Base-by-base conservation (phyloP, 768 basidiomycete species). In the Boletellus emodensis region DNA sequence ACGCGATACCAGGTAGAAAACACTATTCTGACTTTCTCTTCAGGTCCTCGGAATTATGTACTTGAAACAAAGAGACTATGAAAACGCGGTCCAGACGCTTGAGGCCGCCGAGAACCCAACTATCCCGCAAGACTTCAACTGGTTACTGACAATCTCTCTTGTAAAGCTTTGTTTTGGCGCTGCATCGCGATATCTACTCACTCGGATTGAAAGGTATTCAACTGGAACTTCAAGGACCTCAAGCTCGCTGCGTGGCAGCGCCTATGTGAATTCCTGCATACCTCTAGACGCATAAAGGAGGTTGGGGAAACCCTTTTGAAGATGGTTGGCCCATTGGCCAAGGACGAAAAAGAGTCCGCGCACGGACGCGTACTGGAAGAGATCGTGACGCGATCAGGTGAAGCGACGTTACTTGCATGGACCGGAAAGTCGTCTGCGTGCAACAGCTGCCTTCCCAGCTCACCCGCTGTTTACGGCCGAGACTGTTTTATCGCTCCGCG, bases 91-190 rank as follows among this genome's bases (percentile, higher is more conserved):
- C 15, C 18, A 32, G 4, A 39, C 38, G 5, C 37, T 47, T 13
- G 20, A 33, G 9, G 28, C 8, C n/a, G 38, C 37, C 38, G 32
- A 38, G 26, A 6, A 44, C 5, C 32, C 43, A 3, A 3, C 61
- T 69, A 11, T 88, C 18, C 13, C 32, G 6, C 22, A 33, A 44
- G 20, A 17, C 9, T 26, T 20, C 7, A 20, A 34, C 26, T 18
- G 20, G 11, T 24, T 40, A 22, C 34, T n/a, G 4, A 40, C 46
- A 6, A 48, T 48, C 6, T 48, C 32, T 13, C 17, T 48, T 7
- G 46, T 48, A 24, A 26, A 33, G 39, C 30, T 24, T 34, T 40
- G 34, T 3, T 1, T 11, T 38, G 22, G 9, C 1, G 11, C n/a
- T 24, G 22, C 11, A 12, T 26, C 13, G 26, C 30, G 3, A 15